Conservation (phyloP, 371 early-diverging fungal species). For the Circinella minor region DNA sequence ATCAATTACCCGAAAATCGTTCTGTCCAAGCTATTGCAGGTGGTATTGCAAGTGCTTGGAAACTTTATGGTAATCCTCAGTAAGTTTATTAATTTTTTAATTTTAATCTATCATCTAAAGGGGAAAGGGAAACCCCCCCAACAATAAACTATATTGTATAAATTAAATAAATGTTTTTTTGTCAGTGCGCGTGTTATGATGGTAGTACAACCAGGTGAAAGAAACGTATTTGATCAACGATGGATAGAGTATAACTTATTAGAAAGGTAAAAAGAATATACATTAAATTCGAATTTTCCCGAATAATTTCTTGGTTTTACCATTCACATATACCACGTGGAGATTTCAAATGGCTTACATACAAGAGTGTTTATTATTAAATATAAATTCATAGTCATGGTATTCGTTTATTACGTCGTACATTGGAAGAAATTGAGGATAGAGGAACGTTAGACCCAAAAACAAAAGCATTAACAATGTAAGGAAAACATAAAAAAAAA, state of each 20-base stretch:
- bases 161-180: background rate
- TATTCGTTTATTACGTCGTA: conserved; percentile 65
- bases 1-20: conserved; percentile 75
- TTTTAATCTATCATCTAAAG: background rate
- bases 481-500: conserved; percentile 5
- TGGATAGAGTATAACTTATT: conserved; percentile 87
- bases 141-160: no score
- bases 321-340: background rate
- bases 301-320: background rate
- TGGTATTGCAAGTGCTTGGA: conserved; percentile 84
- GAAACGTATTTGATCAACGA: conserved; percentile 95
- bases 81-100: conserved; percentile 35
- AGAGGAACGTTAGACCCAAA: conserved; percentile 60
- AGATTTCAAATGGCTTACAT: background rate
- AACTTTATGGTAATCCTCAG: conserved; percentile 75
- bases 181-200: conserved; percentile 84
- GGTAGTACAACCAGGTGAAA: conserved; percentile 93
- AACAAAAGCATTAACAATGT: conserved; percentile 67
- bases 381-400: conserved; percentile 54
- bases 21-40: conserved; percentile 74
- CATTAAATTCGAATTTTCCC: background rate
- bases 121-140: no score
- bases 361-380: no score
- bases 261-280: no score
- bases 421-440: conserved; percentile 67